phyloP scores from a whole-genome alignment of 139 green algal species.

The Desmodesmus armatus region DNA sequence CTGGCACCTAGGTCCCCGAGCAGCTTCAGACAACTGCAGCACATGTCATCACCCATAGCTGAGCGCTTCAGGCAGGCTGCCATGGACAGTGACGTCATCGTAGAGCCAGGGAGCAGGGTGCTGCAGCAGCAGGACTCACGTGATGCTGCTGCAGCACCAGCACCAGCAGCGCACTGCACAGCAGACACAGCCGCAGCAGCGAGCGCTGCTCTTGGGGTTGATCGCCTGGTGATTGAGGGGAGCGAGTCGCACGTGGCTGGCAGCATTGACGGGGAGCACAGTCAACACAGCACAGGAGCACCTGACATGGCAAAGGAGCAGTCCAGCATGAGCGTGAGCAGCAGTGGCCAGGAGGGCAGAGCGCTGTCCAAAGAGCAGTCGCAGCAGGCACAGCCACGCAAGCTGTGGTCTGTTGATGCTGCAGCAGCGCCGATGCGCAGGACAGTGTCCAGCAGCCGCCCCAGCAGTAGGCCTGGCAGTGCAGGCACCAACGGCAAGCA shows the following conservation, averaged over 20 bases:
- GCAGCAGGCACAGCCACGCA: not conserved
- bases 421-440: not conserved
- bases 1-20: too few relatives aligned
- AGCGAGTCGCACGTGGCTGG: slow-evolving; percentile 19
- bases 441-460: not conserved
- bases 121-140: slow-evolving; percentile 9
- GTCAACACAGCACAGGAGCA: slow-evolving; percentile 8
- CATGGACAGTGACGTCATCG: not conserved
- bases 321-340: not conserved
- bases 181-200: slow-evolving; percentile 16
- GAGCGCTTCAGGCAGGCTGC: slow-evolving; percentile 34
- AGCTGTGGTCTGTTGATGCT: not conserved
- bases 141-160: not conserved
- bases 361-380: not conserved
- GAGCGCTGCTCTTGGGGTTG: not conserved
- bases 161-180: not conserved
- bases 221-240: not conserved
- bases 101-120: slow-evolving; percentile 19
- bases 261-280: not conserved
- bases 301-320: not conserved
- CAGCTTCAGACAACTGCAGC: not conserved
- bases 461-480: not conserved
- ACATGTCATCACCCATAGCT: slow-evolving; percentile 20
- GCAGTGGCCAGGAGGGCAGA: not conserved
- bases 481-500: too few relatives aligned